A percentile compares a stretch with the other conserved stretches of the same genome.
These are phyloP conservation scores for Hypholoma sublateritium DNA, from an alignment of 768 basidiomycete genomes.

Conservation along the genomic window DNA sequence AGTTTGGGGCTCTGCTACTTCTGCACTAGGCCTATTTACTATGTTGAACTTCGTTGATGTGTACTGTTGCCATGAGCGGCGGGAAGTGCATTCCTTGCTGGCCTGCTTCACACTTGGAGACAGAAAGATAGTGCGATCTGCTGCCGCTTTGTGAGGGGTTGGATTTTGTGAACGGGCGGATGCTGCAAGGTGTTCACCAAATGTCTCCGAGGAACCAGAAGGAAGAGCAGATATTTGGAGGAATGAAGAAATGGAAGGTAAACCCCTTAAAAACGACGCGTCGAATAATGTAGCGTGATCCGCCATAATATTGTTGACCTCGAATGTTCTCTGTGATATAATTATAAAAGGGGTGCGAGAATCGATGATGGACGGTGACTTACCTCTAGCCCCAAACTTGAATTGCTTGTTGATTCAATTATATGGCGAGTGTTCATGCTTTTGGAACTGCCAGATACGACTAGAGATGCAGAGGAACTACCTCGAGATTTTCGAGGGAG, in stretches of 20 bases:
- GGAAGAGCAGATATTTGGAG: neutral
- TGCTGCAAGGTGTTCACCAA: neutral
- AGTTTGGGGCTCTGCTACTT: neutral
- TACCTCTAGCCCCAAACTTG: too few relatives aligned
- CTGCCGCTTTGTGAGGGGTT: neutral
- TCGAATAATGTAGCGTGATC: neutral
- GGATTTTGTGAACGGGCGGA: neutral
- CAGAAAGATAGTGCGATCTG: neutral
- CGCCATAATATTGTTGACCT: neutral
- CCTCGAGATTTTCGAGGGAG: slow-evolving; percentile 1
- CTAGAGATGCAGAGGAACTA: neutral
- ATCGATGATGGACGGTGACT: too few relatives aligned
- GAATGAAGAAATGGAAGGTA: neutral
- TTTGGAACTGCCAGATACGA: neutral
- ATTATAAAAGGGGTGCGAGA: too few relatives aligned
- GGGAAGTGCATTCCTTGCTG: slow-evolving; percentile 13
- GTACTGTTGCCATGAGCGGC: slow-evolving; percentile 16
- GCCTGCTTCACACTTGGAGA: slow-evolving; percentile 9
- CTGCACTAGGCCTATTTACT: neutral
- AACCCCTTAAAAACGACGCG: neutral
- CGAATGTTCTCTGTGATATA: neutral
- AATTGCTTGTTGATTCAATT: neutral
- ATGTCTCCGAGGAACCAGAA: neutral
- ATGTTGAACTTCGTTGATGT: neutral
- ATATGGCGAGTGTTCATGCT: neutral